Evolutionary conservation across 73 alveolate genomes (phyloP).

Genomic region (Blepharisma japonicum): DNA sequence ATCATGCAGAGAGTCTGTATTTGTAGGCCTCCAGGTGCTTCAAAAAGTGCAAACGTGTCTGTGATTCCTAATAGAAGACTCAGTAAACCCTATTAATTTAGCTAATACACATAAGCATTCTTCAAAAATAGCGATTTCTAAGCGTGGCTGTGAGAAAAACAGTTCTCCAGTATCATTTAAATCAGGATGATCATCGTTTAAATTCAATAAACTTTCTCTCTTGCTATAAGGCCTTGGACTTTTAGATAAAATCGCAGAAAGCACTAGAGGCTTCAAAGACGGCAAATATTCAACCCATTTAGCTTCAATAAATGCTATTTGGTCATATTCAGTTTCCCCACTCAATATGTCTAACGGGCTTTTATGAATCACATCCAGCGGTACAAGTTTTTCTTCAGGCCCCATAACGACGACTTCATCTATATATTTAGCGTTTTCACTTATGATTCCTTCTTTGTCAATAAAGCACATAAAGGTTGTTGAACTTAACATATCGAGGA

Average conservation of each 20-base stretch:
- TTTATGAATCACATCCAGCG: slow-evolving; percentile 11
- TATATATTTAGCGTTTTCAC: slow-evolving; percentile 22
- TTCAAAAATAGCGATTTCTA: slow-evolving; percentile 15
- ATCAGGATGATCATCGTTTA: slow-evolving; percentile 15
- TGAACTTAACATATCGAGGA: background rate
- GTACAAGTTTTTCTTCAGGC: background rate
- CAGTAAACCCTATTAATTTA: slow-evolving; percentile 17
- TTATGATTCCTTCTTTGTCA: slow-evolving; percentile 30
- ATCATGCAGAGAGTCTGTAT: background rate
- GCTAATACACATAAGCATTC: slow-evolving; percentile 26
- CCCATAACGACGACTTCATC: slow-evolving; percentile 32
- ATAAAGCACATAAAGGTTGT: slow-evolving; percentile 26
- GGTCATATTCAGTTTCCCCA: slow-evolving; percentile 1
- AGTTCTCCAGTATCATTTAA: slow-evolving; percentile 12
- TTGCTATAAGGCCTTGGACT: background rate
- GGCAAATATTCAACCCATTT: slow-evolving; percentile 2
- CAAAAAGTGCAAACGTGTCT: slow-evolving; percentile 8
- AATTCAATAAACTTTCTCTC: background rate
- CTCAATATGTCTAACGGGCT: background rate
- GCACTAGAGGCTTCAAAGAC: slow-evolving; percentile 25
- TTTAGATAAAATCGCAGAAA: slow-evolving; percentile 4
- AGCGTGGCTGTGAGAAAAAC: slow-evolving; percentile 9
- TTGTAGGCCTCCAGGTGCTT: slow-evolving; percentile 10
- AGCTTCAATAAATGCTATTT: background rate
- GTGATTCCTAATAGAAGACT: background rate